Evolutionary conservation across 2,329 filamentous ascomycete species (phyloP), one percentile per base, ranked within the genome.

Genomic region (Ceratocystis eucalypticola): DNA sequence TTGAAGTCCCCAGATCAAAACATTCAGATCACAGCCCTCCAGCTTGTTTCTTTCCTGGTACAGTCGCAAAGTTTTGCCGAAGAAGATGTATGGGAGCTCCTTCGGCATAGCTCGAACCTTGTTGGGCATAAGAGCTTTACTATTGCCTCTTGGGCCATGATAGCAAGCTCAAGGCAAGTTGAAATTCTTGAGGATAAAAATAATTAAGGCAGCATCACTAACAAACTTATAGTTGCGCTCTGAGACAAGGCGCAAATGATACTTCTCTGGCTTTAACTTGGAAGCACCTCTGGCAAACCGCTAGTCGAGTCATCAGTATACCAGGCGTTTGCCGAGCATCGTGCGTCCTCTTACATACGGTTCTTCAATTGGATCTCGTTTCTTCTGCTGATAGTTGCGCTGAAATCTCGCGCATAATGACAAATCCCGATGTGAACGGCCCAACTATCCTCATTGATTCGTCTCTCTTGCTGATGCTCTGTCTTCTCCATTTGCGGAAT

Each of bases 391-490:
- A 82, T 33, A 78, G 92, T 17, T 83, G 84, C 1, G 85, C 90
- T 67, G 85, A 87, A 33, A 79, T 90, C 62, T 88, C 88, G 70
- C 82, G 81, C 65, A 87, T 96, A 67, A 80, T 95, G 10, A 83
- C 85, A 4, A 87, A 87, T 25, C 85, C 90, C 59, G 92, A 95
- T 71, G 80, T 93, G 45, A 93, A 87, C 72, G 92, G 92, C 0
- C 93, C 94, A 6, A 84, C 85, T 1, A 74, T 85, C 22, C 77
- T 96, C 20, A 87, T 87, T n/a, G 94, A 97, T 73, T 85, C 91
- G 1, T 88, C 89, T 2, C 78, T 93, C 20, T 78, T 81, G 1
- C 74, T 99, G 50, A 89, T 96, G 84, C 78, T 82, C 17, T 82
- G 83, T 65, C 74, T 95, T 53, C 78, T 94, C 45, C 81, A 85